These are phyloP conservation scores for Aspergillus bertholletiae DNA, from an alignment of 495 filamentous ascomycete genomes.

Conservation along the genomic window DNA sequence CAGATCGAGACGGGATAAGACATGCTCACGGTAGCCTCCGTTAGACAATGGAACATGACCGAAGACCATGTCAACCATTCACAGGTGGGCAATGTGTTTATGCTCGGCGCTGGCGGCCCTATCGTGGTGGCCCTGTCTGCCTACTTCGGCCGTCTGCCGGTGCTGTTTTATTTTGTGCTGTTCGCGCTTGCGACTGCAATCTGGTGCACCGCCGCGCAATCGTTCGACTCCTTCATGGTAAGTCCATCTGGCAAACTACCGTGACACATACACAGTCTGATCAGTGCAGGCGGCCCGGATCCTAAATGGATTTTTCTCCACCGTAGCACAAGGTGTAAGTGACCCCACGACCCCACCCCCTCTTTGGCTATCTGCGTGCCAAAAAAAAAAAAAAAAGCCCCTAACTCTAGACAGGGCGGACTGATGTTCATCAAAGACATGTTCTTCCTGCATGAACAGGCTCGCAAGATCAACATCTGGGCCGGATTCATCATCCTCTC, in stretches of 20 bases:
- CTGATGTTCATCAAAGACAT: slow-evolving; percentile 64
- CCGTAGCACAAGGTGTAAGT: slow-evolving; percentile 45
- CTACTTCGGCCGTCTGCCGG: slow-evolving; percentile 56
- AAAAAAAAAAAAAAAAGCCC: too few species aligned
- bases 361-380: too few species aligned
- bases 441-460: slow-evolving; percentile 64
- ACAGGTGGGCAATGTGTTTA: slow-evolving; percentile 56
- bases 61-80: slow-evolving; percentile 52
- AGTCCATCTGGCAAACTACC: not conserved
- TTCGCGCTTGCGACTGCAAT: slow-evolving; percentile 44
- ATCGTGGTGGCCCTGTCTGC: slow-evolving; percentile 52
- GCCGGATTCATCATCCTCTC: slow-evolving; percentile 48
- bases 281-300: slow-evolving; percentile 46
- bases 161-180: slow-evolving; percentile 57
- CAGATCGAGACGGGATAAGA: too few species aligned
- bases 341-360: not conserved
- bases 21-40: too few species aligned
- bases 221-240: slow-evolving; percentile 50
- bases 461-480: slow-evolving; percentile 63
- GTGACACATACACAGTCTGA: not conserved
- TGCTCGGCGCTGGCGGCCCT: slow-evolving; percentile 53
- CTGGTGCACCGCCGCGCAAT: slow-evolving; percentile 52
- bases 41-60: slow-evolving; percentile 42
- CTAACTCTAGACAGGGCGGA: slow-evolving; percentile 39
- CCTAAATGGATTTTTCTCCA: slow-evolving; percentile 62